Evolutionary conservation across 192 early-diverging fungal species (phyloP), one percentile per base, ranked within the genome.

Genomic region (Podochytrium sp.): DNA sequence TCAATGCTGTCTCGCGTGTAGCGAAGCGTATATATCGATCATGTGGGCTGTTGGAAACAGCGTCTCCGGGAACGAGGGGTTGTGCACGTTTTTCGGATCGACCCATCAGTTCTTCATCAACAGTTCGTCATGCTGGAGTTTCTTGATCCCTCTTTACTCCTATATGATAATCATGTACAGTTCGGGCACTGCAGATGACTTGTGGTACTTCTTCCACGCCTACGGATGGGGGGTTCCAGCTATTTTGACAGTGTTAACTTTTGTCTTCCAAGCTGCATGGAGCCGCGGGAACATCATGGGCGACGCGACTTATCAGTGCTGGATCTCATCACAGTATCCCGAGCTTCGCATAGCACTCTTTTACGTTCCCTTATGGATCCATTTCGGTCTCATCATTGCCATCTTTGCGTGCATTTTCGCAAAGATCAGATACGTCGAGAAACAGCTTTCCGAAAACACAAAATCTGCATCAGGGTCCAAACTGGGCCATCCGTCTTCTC

Each of bases 321-420:
- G 66, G 66, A 69, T 69, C 12, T 52, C 51, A 12, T 14, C 43
- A 1, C 14, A 29, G 14, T 69, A 69, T 0, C 52, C 66, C 14
- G 38, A 23, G 14, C 52, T 69, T 12, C 66, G 66, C 2, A 20
- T 69, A 5, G 25, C 23, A 7, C 47, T 56, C 39, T 69, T 33
- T 35, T 69, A 69, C 66, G 35, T 56, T 30, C 49, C 32, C 16
- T 52, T 69, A n/a, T 69, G 66, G 66, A 55, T 56, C 16, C 66
- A 69, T 39, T 56, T 69, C 25, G 33, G 25, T 2, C 7, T 43
- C 12, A 69, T 56, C 10, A 38, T 69, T 1, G 47, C 38, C 20
- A 53, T 69, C 27, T 55, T 20, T 4, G 5, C 29, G 29, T 29
- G n/a, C 35, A 25, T 34, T 20, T 56, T 69, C 1, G 23, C 43